Percentiles rank a stretch among this genome's conserved stretches.
These are phyloP conservation scores for Aspergillus bridgeri DNA, from an alignment of 495 filamentous ascomycete genomes.

Conservation along the genomic window DNA sequence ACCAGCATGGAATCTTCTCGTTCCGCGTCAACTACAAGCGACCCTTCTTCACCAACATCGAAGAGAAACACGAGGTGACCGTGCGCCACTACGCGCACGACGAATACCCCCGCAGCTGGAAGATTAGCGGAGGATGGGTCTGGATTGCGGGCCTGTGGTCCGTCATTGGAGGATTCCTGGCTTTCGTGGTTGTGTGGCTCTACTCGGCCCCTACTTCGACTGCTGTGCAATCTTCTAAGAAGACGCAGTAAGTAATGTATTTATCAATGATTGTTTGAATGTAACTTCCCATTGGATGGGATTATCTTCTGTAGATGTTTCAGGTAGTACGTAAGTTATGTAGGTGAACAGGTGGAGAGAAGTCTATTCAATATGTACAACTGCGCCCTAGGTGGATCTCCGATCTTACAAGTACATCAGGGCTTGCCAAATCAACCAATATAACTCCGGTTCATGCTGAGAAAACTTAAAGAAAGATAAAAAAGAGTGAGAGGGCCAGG, in stretches of 20 bases:
- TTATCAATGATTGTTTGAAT: slow-evolving; percentile 20
- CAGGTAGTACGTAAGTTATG: background rate
- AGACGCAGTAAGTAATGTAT: slow-evolving; percentile 58
- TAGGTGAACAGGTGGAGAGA: background rate
- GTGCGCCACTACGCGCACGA: slow-evolving; percentile 95
- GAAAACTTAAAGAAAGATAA: background rate
- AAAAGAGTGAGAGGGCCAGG: background rate
- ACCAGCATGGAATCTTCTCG: slow-evolving; percentile 98
- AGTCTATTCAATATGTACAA: slow-evolving; percentile 10
- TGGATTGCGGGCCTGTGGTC: slow-evolving; percentile 89
- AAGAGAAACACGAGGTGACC: slow-evolving; percentile 93
- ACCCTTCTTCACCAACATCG: slow-evolving; percentile 82
- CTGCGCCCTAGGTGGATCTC: background rate
- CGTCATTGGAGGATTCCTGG: slow-evolving; percentile 79
- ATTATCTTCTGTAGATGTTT: background rate
- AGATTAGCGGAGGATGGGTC: slow-evolving; percentile 87
- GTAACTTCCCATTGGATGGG: slow-evolving; percentile 1
- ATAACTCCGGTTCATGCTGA: background rate
- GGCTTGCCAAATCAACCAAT: slow-evolving; percentile 1
- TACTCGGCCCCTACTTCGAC: slow-evolving; percentile 64
- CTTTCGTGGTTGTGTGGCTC: slow-evolving; percentile 84
- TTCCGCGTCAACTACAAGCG: slow-evolving; percentile 95
- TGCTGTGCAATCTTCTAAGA: slow-evolving; percentile 50
- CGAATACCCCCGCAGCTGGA: slow-evolving; percentile 88
- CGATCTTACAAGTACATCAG: slow-evolving; percentile 25